Conservation (phyloP, 1,139 yeast species). For the Geotrichum aggregatum region DNA sequence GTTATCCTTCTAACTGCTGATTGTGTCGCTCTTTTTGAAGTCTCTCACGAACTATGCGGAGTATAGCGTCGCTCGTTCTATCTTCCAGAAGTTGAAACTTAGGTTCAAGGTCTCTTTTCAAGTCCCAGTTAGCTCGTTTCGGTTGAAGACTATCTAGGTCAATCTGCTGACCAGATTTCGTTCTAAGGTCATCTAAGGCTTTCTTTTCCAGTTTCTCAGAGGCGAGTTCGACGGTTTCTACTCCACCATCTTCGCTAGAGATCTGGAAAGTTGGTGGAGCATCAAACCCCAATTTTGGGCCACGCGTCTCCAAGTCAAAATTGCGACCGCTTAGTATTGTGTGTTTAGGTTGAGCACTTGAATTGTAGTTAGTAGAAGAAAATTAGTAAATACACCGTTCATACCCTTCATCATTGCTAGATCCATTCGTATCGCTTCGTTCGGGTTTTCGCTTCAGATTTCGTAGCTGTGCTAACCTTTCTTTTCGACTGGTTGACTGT, state of each 20-base stretch:
- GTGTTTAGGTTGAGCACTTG: slow-evolving; percentile 21
- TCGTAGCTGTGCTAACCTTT: slow-evolving; percentile 40
- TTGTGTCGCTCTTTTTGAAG: slow-evolving; percentile 24
- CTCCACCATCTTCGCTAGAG: slow-evolving; percentile 26
- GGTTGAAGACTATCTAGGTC: slow-evolving; percentile 33
- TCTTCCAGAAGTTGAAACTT: slow-evolving; percentile 38
- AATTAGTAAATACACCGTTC: slow-evolving; percentile 11
- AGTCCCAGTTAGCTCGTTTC: slow-evolving; percentile 38
- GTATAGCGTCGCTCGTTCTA: slow-evolving; percentile 42
- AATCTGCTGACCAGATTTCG: slow-evolving; percentile 25
- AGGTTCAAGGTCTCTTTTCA: slow-evolving; percentile 38
- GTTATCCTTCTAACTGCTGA: neutral
- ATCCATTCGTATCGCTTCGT: slow-evolving; percentile 14
- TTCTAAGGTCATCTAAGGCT: slow-evolving; percentile 31
- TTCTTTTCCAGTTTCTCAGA: slow-evolving; percentile 37
- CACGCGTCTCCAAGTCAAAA: slow-evolving; percentile 37
- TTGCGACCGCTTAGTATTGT: slow-evolving; percentile 31
- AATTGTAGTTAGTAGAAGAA: slow-evolving; percentile 5
- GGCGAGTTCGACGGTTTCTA: slow-evolving; percentile 40
- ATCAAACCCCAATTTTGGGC: slow-evolving; percentile 37
- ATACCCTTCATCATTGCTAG: neutral
- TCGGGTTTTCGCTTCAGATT: slow-evolving; percentile 33
- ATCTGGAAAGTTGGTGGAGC: slow-evolving; percentile 33
- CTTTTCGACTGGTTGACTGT: slow-evolving; percentile 42
- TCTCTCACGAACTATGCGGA: slow-evolving; percentile 42